Base-by-base conservation (phyloP, 1,139 yeast species). In the Zhuliangozyma blackwelliae region DNA sequence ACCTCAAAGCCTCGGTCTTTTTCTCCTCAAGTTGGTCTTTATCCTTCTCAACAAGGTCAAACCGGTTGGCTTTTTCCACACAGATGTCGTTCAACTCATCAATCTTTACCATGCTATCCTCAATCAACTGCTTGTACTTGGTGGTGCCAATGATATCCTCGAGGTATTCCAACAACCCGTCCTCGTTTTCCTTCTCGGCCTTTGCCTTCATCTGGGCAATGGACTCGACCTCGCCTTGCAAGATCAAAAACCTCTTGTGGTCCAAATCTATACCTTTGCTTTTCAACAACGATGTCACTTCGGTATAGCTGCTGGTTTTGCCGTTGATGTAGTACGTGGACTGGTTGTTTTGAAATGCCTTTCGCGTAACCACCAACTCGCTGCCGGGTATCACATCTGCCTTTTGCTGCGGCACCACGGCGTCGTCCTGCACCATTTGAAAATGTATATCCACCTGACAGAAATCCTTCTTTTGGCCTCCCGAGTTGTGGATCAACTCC, bases 141-240 rank as follows among this genome's bases (percentile, higher is more conserved):
- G 97, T 72, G 0, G 99, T 94, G 3, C 98, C 99, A 40, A 94
- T 92, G 37, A 94, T 92, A 64, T 94, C 98, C 55, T 94, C 99
- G 43, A 94, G 64, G 56, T 92, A 94, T 54, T 94, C 99, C 33
- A 94, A 62, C 27, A 94, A 65, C 0, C 99, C 99, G 55, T 92
- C 98, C 49, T 92, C 98, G 47, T 79, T 80, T 39, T 89, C 96
- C 36, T 73, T 77, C 51, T 92, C 97, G 0, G 97, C 97, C 54
- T 92, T 92, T 8, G 98, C 86, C 54, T 90, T 90, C 99, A 94
- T 94, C 58, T 92, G 97, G 0, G 98, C 97, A 54, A 94, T 94
- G 40, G 92, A 84, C 61, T 94, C 99, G 28, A 94, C 98, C 58
- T 94, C 99, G 52, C 99, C 99, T 62, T 94, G 99, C 32, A 94